Base-by-base conservation (phyloP, 2,329 filamentous ascomycete genomes). In the Alternaria arbusti region DNA sequence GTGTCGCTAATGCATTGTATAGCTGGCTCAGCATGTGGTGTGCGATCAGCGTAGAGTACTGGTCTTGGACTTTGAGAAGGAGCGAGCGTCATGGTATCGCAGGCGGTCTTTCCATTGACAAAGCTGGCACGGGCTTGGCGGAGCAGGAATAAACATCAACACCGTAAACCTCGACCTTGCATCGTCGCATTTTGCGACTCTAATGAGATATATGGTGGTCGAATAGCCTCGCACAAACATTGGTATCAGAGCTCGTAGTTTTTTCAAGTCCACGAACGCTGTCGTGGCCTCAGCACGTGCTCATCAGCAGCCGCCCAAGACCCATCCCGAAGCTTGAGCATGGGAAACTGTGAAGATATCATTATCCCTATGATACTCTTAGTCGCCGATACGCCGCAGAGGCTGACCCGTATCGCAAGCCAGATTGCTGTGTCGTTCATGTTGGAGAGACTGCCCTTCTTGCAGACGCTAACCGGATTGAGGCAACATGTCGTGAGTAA, bases 401-500 rank as follows among this genome's bases (percentile, higher is more conserved):
- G 12, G 17, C 17, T 17, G 2, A n/a, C 5, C 22, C 8, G 13
- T 15, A 10, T 23, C 22, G 28, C n/a, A 51, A 51, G 17, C 49
- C 28, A 51, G 49, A 36, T 40, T 40, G 13, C 28, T 32, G 20
- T 32, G 28, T 51, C 23, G 28, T 36, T 20, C 9, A 26, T 20
- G 26, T 22, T 51, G 12, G 17, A 23, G 20, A 30, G 20, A 51
- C 17, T 23, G 15, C 49, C 17, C 3, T 3, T 40, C n/a, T 17
- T 25, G 20, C 8, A 40, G 10, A 13, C 7, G n/a, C 64, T 67
- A 67, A 56, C 55, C 58, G 15, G 22, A 57, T 59, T 17, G 15
- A 50, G 61, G 62, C 52, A 67, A 65, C 40, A 40, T 62, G 62
- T 64, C 40, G 44, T 56, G 40, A 26, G 30, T 49, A 22, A 62